Percentiles rank a stretch among this genome's conserved stretches.
phyloP scores from a whole-genome alignment of 129 eudicot genomes.

The Solidago caesia region DNA sequence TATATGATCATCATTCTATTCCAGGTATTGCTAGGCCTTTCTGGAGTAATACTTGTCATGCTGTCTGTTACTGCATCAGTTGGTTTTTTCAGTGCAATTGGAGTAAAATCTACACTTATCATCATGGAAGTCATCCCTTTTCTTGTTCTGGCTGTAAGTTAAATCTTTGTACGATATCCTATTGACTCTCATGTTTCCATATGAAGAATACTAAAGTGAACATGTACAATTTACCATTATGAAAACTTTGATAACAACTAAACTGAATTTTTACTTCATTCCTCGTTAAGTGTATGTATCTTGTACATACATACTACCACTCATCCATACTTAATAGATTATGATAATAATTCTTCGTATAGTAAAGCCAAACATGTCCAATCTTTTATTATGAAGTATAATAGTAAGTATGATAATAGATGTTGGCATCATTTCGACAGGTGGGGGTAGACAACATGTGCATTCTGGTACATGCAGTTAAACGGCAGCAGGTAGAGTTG shows the following conservation, averaged over 20 bases:
- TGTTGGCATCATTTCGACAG: conserved; percentile 35
- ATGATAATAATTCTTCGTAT: not conserved
- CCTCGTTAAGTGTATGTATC: not conserved
- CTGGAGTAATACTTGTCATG: conserved; percentile 94
- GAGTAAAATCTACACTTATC: conserved; percentile 96
- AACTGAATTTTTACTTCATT: not conserved
- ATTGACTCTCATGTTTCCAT: not conserved
- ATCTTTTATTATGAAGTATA: not conserved
- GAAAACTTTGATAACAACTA: conserved; percentile 8
- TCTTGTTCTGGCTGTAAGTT: conserved; percentile 97
- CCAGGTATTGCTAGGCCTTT: conserved; percentile 94
- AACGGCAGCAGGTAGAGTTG: conserved; percentile 74
- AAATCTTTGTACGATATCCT: conserved; percentile 11
- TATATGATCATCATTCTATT: conserved; percentile 21
- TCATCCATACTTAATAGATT: not conserved
- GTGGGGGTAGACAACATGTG: conserved; percentile 99
- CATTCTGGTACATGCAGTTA: conserved; percentile 91
- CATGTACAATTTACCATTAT: conserved; percentile 1
- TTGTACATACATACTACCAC: not conserved
- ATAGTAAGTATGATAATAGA: not conserved
- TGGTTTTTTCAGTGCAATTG: conserved; percentile 94
- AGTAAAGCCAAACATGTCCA: not conserved
- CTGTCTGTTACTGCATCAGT: conserved; percentile 96
- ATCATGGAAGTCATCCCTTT: conserved; percentile 99
- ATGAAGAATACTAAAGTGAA: not conserved